These are phyloP conservation scores for Tetraselmis chui DNA, from an alignment of 139 green algal genomes.

Conservation along the genomic window DNA sequence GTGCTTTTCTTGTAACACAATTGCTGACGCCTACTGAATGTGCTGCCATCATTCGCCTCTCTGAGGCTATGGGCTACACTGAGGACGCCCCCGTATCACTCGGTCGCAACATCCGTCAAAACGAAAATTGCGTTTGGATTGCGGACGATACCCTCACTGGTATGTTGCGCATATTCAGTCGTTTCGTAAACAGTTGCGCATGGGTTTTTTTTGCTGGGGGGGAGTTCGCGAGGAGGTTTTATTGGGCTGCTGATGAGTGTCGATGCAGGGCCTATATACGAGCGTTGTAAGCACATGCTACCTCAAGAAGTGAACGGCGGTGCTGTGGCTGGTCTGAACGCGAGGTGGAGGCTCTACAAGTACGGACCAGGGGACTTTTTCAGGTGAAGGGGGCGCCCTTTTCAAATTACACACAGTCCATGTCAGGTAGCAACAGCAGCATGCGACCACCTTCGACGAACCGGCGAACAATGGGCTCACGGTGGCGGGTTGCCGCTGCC, in stretches of 20 bases:
- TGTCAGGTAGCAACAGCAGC: no score
- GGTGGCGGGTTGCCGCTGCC: not conserved
- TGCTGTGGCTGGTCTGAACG: not conserved
- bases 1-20: not conserved
- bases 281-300: not conserved
- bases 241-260: no score
- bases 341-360: slow-evolving; percentile 2
- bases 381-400: not conserved
- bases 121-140: not conserved
- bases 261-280: not conserved
- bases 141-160: not conserved
- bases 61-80: not conserved
- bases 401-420: not conserved
- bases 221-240: no score
- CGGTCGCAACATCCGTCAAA: not conserved
- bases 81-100: not conserved
- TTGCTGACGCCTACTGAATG: not conserved
- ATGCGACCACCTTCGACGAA: no score
- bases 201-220: no score
- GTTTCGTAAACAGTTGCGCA: no score
- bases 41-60: not conserved
- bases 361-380: not conserved
- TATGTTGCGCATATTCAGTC: no score
- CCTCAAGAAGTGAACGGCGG: not conserved
- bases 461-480: not conserved